phyloP scores from a whole-genome alignment of 495 filamentous ascomycete genomes.

The Aspergillus asperescens region DNA sequence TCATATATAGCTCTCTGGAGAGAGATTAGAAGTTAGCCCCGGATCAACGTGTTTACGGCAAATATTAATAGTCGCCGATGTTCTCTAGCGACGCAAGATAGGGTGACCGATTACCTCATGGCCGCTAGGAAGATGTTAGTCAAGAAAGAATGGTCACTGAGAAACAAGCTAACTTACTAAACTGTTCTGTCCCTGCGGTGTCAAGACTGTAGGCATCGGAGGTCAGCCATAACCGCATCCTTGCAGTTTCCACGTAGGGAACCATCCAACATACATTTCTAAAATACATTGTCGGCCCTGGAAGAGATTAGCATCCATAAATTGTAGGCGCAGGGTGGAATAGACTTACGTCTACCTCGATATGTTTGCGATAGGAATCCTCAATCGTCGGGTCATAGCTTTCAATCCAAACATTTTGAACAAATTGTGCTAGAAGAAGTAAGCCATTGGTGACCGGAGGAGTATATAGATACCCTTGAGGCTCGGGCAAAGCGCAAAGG shows the following conservation, averaged over 20 bases:
- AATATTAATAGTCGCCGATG: not conserved
- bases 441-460: not conserved
- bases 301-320: constrained; percentile 20
- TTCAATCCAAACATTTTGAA: constrained; percentile 99
- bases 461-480: not conserved
- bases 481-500: not conserved
- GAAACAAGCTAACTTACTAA: constrained; percentile 59
- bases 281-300: constrained; percentile 93
- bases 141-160: not conserved
- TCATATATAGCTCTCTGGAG: constrained; percentile 88
- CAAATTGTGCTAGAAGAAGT: constrained; percentile 76
- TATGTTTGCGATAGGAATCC: constrained; percentile 92
- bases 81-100: not conserved
- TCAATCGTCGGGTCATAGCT: constrained; percentile 98
- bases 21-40: constrained; percentile 15
- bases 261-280: constrained; percentile 73
- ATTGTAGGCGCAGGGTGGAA: constrained; percentile 22
- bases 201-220: constrained; percentile 60
- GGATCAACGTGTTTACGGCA: constrained; percentile 8
- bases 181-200: constrained; percentile 96
- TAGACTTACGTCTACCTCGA: constrained; percentile 79
- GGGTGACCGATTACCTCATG: constrained; percentile 54
- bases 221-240: constrained; percentile 1
- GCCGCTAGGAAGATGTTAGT: constrained; percentile 49
- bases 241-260: not conserved